Percentiles rank a stretch among this genome's conserved stretches.
Conservation (phyloP, 1,139 yeast species). For the Kluyveromyces sp. region DNA sequence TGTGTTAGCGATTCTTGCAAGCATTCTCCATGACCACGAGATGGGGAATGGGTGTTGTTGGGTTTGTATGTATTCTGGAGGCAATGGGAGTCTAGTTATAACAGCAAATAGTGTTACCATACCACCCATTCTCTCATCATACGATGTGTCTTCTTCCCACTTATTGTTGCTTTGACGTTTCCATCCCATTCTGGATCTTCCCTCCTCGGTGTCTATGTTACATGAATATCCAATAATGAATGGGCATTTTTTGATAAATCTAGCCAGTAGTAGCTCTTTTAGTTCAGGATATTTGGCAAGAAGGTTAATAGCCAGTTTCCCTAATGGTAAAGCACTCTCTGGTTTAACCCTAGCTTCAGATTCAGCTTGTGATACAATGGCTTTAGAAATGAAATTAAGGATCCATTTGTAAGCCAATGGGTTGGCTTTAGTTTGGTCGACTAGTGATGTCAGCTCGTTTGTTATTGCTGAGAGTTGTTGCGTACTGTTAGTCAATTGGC, state of each 20-base stretch:
- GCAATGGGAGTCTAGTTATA: slow-evolving; percentile 41
- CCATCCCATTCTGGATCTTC: slow-evolving; percentile 85
- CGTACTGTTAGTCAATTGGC: slow-evolving; percentile 74
- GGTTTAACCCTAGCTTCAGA: slow-evolving; percentile 81
- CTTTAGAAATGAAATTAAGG: slow-evolving; percentile 74
- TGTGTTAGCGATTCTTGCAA: slow-evolving; percentile 64
- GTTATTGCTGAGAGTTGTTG: slow-evolving; percentile 49
- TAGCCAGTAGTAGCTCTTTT: slow-evolving; percentile 59
- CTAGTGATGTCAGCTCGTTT: slow-evolving; percentile 41
- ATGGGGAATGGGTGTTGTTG: slow-evolving; percentile 47
- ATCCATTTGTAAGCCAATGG: slow-evolving; percentile 61
- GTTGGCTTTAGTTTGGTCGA: slow-evolving; percentile 40
- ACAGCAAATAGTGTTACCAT: slow-evolving; percentile 76
- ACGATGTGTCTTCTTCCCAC: slow-evolving; percentile 74
- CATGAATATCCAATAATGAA: slow-evolving; percentile 75
- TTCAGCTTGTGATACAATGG: slow-evolving; percentile 85
- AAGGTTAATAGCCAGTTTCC: slow-evolving; percentile 51
- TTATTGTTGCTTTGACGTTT: slow-evolving; percentile 47
- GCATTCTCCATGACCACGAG: slow-evolving; percentile 54
- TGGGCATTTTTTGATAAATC: slow-evolving; percentile 90
- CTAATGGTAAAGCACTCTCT: slow-evolving; percentile 73
- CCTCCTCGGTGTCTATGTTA: slow-evolving; percentile 70
- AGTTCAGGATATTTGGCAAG: slow-evolving; percentile 57
- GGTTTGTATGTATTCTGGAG: slow-evolving; percentile 22
- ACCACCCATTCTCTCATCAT: slow-evolving; percentile 82